Conservation (phyloP, 2,329 filamentous ascomycete species). For the Penicillium brevicompactum region DNA sequence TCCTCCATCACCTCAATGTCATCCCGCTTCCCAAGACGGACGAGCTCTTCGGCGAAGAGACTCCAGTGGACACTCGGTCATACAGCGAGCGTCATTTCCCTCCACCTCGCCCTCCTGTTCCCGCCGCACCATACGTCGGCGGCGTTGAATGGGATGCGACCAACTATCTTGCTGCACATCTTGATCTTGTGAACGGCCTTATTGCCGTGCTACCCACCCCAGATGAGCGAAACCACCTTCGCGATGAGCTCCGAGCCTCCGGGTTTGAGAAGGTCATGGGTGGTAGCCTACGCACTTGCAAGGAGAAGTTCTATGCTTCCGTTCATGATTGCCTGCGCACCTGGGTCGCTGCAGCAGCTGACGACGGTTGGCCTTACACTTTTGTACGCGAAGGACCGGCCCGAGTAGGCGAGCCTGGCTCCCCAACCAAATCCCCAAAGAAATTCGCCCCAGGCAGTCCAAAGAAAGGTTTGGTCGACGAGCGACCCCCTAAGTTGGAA, state of each 20-base stretch:
- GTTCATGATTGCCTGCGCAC: constrained; percentile 87
- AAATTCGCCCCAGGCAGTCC: constrained; percentile 41
- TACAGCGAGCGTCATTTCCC: constrained; percentile 71
- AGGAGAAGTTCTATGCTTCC: constrained; percentile 94
- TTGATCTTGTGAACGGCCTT: constrained; percentile 90
- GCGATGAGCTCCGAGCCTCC: constrained; percentile 75
- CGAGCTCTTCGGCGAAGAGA: constrained; percentile 32
- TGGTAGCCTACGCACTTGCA: constrained; percentile 81
- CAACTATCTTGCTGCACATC: constrained; percentile 88
- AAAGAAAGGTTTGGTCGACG: constrained; percentile 50
- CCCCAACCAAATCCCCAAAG: constrained; percentile 51
- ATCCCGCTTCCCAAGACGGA: constrained; percentile 56
- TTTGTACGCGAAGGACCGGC: constrained; percentile 66
- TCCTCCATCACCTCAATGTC: constrained; percentile 90
- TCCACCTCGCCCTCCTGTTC: constrained; percentile 81
- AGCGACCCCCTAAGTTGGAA: constrained; percentile 63
- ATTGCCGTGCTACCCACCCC: constrained; percentile 74
- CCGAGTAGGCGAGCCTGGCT: constrained; percentile 37
- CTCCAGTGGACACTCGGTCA: constrained; percentile 11
- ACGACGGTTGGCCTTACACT: constrained; percentile 84
- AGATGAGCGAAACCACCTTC: constrained; percentile 73
- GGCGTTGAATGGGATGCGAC: constrained; percentile 99
- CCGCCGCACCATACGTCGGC: constrained; percentile 92
- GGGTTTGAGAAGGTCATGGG: constrained; percentile 93
- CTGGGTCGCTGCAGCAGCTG: constrained; percentile 84